Percentiles rank a stretch among this genome's conserved stretches.
Evolutionary conservation across 2,329 filamentous ascomycete genomes (phyloP).

Genomic region (Thielaviopsis ethacetica): DNA sequence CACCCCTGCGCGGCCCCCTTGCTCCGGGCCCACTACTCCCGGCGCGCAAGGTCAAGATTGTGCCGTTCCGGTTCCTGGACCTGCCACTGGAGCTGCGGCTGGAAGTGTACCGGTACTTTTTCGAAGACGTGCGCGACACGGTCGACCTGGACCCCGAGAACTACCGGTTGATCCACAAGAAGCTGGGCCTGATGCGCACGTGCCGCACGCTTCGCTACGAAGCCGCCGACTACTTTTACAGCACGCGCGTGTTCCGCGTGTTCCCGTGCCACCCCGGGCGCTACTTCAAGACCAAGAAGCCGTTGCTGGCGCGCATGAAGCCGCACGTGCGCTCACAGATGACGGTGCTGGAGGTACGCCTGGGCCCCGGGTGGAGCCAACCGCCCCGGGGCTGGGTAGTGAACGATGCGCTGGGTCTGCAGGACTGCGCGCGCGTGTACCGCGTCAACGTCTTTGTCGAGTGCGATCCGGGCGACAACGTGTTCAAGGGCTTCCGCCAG

Average conservation of each 20-base stretch:
- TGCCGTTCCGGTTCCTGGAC: slow-evolving; percentile 47
- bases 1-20: background rate
- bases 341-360: slow-evolving; percentile 48
- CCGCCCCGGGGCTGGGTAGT: slow-evolving; percentile 58
- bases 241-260: slow-evolving; percentile 43
- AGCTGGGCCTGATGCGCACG: slow-evolving; percentile 43
- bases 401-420: slow-evolving; percentile 44
- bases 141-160: slow-evolving; percentile 53
- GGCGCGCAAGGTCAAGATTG: slow-evolving; percentile 19
- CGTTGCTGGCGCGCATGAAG: slow-evolving; percentile 50
- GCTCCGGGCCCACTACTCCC: background rate
- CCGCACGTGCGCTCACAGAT: slow-evolving; percentile 42
- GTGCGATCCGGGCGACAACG: slow-evolving; percentile 50
- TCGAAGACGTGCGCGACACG: slow-evolving; percentile 34
- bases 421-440: slow-evolving; percentile 42
- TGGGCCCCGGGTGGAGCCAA: slow-evolving; percentile 57
- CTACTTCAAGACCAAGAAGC: slow-evolving; percentile 58
- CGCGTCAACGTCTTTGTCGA: slow-evolving; percentile 53
- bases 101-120: slow-evolving; percentile 49
- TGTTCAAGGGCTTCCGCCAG: slow-evolving; percentile 52
- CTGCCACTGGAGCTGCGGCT: slow-evolving; percentile 55
- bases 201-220: slow-evolving; percentile 46
- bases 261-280: slow-evolving; percentile 48
- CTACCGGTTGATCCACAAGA: slow-evolving; percentile 41
- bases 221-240: slow-evolving; percentile 50